Evolutionary conservation across 305 asterid species (phyloP), one percentile per base, ranked within the genome.

Genomic region (Fraxinus nigra): DNA sequence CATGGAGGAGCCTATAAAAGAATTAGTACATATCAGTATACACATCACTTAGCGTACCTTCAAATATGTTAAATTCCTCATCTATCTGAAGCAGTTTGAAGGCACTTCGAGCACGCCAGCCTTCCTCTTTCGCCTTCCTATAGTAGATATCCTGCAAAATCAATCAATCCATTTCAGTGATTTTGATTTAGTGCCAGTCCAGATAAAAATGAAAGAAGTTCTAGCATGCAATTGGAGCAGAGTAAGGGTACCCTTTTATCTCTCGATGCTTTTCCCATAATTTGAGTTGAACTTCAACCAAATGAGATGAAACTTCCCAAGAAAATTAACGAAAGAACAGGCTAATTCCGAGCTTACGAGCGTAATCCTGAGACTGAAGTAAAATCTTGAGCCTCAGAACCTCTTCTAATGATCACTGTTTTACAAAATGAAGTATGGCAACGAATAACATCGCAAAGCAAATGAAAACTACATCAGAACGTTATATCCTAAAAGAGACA

Each of bases 51-150:
- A 18, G n/a, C 61, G 26, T n/a, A 90, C 99, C 98, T 91, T 94
- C 93, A 83, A 96, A 94, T 30, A 96, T 91, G 86, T 93, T 92
- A 78, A 93, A 96, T 86, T 96, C 97, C 80, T 94, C 98, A 83
- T 96, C 99, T 75, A 93, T 96, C 88, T 96, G 98, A 82, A 94
- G 99, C 82, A 96, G 94, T 89, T 94, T 96, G 91, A 92, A 96
- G 81, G 98, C 99, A 85, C 99, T 94, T 63, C 98, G 92, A 2
- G 98, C 98, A 26, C 98, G 89, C 97, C 99, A 94, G 24, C 98
- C 98, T 86, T 96, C 99, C 83, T 94, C 99, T 85, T 94, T 93
- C 74, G 98, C 98, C 89, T 94, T 96, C 84, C 98, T 91, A 56
- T 96, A 94, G 89, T 96, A 93, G 79, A 96, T 94, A 81, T 96